Percentiles rank a stretch among this genome's conserved stretches.
These are phyloP conservation scores for Marasmius fiardii DNA, from an alignment of 1,284 basidiomycete species.

Conservation along the genomic window DNA sequence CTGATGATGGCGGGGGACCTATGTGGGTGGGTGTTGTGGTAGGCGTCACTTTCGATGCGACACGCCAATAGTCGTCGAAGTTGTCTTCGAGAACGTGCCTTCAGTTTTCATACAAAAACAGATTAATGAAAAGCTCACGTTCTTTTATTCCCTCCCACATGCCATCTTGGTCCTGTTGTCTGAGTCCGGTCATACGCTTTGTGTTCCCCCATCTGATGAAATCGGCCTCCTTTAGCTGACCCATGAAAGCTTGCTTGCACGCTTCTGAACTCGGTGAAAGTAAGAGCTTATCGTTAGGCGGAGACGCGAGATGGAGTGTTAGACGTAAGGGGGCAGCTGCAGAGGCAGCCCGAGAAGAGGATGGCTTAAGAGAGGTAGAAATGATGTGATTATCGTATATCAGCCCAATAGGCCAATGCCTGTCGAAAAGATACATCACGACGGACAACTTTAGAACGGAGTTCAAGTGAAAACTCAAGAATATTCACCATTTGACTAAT, in stretches of 20 bases:
- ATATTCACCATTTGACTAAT: conserved; percentile 81
- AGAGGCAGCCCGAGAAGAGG: conserved; percentile 38
- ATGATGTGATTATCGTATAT: conserved; percentile 83
- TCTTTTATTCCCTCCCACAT: conserved; percentile 93
- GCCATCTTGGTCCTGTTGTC: conserved; percentile 88
- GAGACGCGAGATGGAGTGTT: conserved; percentile 81
- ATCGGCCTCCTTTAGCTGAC: conserved; percentile 92
- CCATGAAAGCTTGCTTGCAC: conserved; percentile 90
- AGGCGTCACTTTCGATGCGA: conserved; percentile 83
- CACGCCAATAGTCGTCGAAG: conserved; percentile 92
- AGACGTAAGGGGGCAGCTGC: conserved; percentile 66
- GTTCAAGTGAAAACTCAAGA: too few relatives aligned
- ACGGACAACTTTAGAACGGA: too few relatives aligned
- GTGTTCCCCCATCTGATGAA: conserved; percentile 95
- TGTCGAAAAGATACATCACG: conserved; percentile 35
- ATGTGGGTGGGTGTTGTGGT: conserved; percentile 55
- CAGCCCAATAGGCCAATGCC: conserved; percentile 95
- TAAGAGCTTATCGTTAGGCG: conserved; percentile 83
- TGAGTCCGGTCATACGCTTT: conserved; percentile 83
- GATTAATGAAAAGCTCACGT: conserved; percentile 52
- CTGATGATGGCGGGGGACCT: conserved; percentile 45
- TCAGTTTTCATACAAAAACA: conserved; percentile 8
- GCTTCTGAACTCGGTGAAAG: conserved; percentile 74
- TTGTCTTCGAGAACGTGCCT: conserved; percentile 58
- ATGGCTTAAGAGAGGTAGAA: conserved; percentile 50